Percentiles rank a stretch among this genome's conserved stretches.
Conservation (phyloP, 192 early-diverging fungal species). For the Rhizoclosmatium globosum region DNA sequence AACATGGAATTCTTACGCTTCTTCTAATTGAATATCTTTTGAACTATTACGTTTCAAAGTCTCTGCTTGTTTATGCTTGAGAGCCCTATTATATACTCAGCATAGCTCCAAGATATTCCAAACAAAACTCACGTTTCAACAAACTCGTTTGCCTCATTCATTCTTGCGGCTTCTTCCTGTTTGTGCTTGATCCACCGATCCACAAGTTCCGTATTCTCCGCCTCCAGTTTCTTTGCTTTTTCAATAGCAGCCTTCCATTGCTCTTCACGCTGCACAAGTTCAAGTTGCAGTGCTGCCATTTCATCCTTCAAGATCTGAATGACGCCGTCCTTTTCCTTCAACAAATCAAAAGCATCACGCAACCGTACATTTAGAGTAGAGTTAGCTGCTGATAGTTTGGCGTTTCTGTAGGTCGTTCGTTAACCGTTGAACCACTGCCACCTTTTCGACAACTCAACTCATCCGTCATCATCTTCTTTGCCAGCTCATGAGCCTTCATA, state of each 20-base stretch:
- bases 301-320: constrained; percentile 96
- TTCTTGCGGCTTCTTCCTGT: constrained; percentile 88
- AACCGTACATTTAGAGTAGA: constrained; percentile 33
- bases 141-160: constrained; percentile 93
- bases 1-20: constrained; percentile 3
- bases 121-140: constrained; percentile 74
- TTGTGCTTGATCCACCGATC: constrained; percentile 84
- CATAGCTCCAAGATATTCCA: background rate
- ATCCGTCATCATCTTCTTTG: constrained; percentile 60
- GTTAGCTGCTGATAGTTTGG: constrained; percentile 24
- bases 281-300: constrained; percentile 86
- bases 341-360: constrained; percentile 50
- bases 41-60: background rate
- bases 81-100: constrained; percentile 18
- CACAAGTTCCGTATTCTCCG: constrained; percentile 86
- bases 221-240: constrained; percentile 68
- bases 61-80: constrained; percentile 31
- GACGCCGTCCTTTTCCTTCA: constrained; percentile 90
- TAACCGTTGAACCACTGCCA: background rate
- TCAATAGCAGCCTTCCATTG: constrained; percentile 65
- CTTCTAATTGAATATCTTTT: constrained; percentile 23
- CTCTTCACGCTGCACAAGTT: constrained; percentile 75
- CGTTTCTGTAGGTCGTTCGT: constrained; percentile 26
- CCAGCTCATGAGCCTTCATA: constrained; percentile 66
- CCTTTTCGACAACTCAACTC: constrained; percentile 60